phyloP scores from a whole-genome alignment of 345 rosid genomes.

The Lepidium sativum region DNA sequence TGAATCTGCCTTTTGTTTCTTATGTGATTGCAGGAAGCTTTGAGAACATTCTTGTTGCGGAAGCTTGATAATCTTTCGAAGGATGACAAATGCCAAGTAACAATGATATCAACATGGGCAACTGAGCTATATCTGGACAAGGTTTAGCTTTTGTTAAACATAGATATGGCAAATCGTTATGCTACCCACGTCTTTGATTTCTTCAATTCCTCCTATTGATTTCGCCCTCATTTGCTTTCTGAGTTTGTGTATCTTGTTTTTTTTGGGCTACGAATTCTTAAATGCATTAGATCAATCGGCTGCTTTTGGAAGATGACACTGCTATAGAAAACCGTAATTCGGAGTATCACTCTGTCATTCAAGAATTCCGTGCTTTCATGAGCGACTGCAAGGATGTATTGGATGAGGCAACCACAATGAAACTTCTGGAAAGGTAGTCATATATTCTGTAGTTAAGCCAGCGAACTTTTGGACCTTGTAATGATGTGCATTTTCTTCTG shows the following conservation, averaged over 20 bases:
- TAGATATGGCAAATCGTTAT: not conserved
- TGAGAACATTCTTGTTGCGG: constrained; percentile 82
- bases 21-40: constrained; percentile 72
- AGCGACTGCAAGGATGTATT: constrained; percentile 92
- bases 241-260: not conserved
- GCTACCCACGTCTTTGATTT: not conserved
- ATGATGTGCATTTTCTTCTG: not conserved
- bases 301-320: constrained; percentile 92
- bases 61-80: constrained; percentile 90
- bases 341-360: constrained; percentile 74
- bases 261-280: not conserved
- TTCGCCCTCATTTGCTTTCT: not conserved
- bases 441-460: not conserved
- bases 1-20: constrained; percentile 7
- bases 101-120: constrained; percentile 99
- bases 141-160: constrained; percentile 42
- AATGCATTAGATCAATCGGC: constrained; percentile 58
- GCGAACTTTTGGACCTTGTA: not conserved
- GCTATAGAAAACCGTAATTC: constrained; percentile 72
- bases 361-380: constrained; percentile 89
- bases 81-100: constrained; percentile 96
- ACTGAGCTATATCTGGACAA: constrained; percentile 96
- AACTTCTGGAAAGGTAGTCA: constrained; percentile 78
- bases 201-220: not conserved
- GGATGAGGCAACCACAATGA: constrained; percentile 98